phyloP scores from a whole-genome alignment of 805 yeast species.

The Danielia oregonensis region DNA sequence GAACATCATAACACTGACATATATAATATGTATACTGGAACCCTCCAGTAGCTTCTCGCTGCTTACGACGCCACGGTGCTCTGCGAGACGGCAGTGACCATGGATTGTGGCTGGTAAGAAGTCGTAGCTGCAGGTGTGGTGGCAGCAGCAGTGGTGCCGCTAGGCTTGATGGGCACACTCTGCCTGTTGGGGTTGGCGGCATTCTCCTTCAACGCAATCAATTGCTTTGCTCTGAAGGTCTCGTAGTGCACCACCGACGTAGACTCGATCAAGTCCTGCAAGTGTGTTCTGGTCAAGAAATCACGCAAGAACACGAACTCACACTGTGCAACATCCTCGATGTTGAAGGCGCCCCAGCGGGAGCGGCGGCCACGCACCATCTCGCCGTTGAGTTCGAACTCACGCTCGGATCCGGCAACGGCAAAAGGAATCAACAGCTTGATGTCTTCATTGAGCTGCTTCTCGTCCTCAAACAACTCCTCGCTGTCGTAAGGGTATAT shows the following conservation, averaged over 20 bases:
- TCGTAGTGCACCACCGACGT: slow-evolving; percentile 88
- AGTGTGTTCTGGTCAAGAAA: slow-evolving; percentile 90
- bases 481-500: slow-evolving; percentile 81
- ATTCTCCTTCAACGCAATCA: slow-evolving; percentile 89
- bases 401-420: slow-evolving; percentile 83
- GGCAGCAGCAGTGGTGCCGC: slow-evolving; percentile 5
- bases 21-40: too few species aligned
- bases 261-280: slow-evolving; percentile 93
- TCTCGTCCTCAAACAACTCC: slow-evolving; percentile 66
- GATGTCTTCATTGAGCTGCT: slow-evolving; percentile 69
- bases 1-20: too few species aligned
- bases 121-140: slow-evolving; percentile 4
- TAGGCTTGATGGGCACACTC: slow-evolving; percentile 14
- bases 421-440: slow-evolving; percentile 86
- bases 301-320: slow-evolving; percentile 93
- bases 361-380: slow-evolving; percentile 86
- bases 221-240: slow-evolving; percentile 87
- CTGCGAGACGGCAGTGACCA: slow-evolving; percentile 17
- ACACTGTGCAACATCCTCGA: slow-evolving; percentile 92
- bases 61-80: slow-evolving; percentile 9
- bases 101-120: slow-evolving; percentile 8
- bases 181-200: slow-evolving; percentile 50
- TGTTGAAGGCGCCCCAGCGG: slow-evolving; percentile 89
- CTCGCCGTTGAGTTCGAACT: slow-evolving; percentile 72
- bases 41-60: too few species aligned